Base-by-base conservation (phyloP, 352 stramenopile genomes). In the Pythium dissotocum region DNA sequence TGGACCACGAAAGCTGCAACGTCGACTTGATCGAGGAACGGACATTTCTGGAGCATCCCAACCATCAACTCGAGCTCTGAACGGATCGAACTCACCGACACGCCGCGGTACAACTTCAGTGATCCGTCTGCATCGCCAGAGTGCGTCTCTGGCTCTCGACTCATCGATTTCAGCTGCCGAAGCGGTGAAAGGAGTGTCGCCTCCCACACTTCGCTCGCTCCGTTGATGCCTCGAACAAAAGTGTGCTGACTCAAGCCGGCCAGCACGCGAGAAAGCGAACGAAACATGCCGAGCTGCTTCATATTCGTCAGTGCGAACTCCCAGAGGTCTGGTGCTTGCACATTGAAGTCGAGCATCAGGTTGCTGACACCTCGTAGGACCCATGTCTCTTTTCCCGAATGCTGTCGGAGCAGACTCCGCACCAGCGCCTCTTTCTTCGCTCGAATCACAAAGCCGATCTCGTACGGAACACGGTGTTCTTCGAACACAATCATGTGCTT, bases 1-100 rank as follows among this genome's bases (percentile, higher is more conserved):
- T 67, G 48, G 4, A 76, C 54, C 3, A 80, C 74, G 59, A 83
- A 71, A 33, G 56, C 58, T n/a, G 60, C 42, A n/a, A 83, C 66
- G 54, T 83, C 74, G 36, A 83, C 69, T 24, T 71, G 66, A n/a
- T 83, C 70, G 36, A 83, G 68, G 56, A 83, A 80, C 28, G 73
- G 73, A 44, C 76, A 80, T 28, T 77, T 75, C 36, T 80, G 73
- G 14, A 83, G 72, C 58, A 77, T 67, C 13, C 61, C 35, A 6
- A 83, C 76, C 55, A 80, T 70, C 33, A 58, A 35, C 38, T 75
- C 59, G 16, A 82, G 63, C 33, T 79, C 58, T 4, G 21, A 46
- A 1, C 61, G 42, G 24, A 80, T 68, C 16, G 30, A 26, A 5
- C 52, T 18, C 24, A 69, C 24, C 0, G 57, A n/a, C 6, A 75